Evolutionary conservation across 2,329 filamentous ascomycete genomes (phyloP), one percentile per base, ranked within the genome.

Genomic region (Setomelanomma holmii): DNA sequence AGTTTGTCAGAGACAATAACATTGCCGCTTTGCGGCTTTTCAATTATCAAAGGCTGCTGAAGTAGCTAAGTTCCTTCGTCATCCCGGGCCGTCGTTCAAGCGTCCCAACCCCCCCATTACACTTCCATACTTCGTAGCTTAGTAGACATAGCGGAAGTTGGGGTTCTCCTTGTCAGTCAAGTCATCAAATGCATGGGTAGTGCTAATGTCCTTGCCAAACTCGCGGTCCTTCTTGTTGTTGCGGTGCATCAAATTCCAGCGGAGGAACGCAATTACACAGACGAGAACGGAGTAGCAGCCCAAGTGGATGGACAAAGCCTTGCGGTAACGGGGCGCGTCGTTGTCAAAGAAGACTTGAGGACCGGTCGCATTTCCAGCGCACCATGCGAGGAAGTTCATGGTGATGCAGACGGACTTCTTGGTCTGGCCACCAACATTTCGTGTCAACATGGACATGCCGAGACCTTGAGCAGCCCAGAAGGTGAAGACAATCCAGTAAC

Each of bases 391-490:
- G 66, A 91, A 90, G 71, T 89, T 90, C 59, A 85, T 81, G 5
- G 88, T 86, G 3, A 90, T 82, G 5, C 84, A 85, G 8, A 87
- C 81, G 0, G 83, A 82, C 71, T 90, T 90, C 76, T 91, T 91
- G 1, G 88, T 91, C 61, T 89, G 86, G 0, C 89, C 89, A 21
- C 85, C 89, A 8, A 90, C 78, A 64, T 91, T 91, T 14, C 87
- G 82, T 0, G 84, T 85, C 50, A 90, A 80, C 78, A 91, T 82
- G 12, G 86, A 87, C 61, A 91, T 80, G 6, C 82, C 79, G 11
- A 90, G 77, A 1, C 86, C 88, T 64, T 89, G 84, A 0, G 87
- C 88, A 0, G 88, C 86, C 88, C 88, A 91, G 81, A 92, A 92
- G 4, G 86, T 90, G 16, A 91, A 80, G 0, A 86, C 87, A 55